Evolutionary conservation across 108 stramenopile genomes (phyloP), one percentile per base, ranked within the genome.

Genomic region (Cylindrotheca fusiformis): DNA sequence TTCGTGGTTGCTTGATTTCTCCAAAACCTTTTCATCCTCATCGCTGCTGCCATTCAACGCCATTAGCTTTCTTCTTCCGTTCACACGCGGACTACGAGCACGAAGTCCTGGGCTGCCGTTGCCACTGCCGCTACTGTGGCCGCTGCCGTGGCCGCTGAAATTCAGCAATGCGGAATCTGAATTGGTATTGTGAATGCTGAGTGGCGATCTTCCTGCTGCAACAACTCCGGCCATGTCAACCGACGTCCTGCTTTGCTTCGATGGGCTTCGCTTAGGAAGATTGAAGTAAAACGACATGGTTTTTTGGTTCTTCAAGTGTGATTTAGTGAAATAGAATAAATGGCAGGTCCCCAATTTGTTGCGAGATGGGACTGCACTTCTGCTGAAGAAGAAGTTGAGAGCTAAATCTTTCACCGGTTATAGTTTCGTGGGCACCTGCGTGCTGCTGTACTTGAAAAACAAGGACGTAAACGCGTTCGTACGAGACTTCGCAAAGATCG

Each of bases 261-360:
- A 41, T 14, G 36, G 36, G 6, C 10, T 10, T 10, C 36, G 6
- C 36, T 14, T 6, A 6, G 36, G 36, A 6, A 14, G 6, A 14
- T 41, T 41, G 36, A 41, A 41, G 36, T 41, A 41, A 41, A 41
- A 41, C 36, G 36, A 41, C 36, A 41, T 41, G 36, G 36, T 14
- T 10, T 41, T 41, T n/a, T n/a, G n/a, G n/a, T n/a, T n/a, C n/a
- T n/a, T n/a, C n/a, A n/a, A n/a, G n/a, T n/a, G n/a, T n/a, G n/a
- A n/a, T n/a, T n/a, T n/a, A n/a, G n/a, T n/a, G n/a, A n/a, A n/a
- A n/a, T n/a, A n/a, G n/a, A n/a, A n/a, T n/a, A n/a, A n/a, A n/a
- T n/a, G n/a, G n/a, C n/a, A n/a, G n/a, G n/a, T n/a, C n/a, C n/a
- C n/a, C n/a, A n/a, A n/a, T n/a, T n/a, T n/a, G n/a, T n/a, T n/a